Base-by-base conservation (phyloP, 108 stramenopile genomes). In the Cyclotella distinguenda region DNA sequence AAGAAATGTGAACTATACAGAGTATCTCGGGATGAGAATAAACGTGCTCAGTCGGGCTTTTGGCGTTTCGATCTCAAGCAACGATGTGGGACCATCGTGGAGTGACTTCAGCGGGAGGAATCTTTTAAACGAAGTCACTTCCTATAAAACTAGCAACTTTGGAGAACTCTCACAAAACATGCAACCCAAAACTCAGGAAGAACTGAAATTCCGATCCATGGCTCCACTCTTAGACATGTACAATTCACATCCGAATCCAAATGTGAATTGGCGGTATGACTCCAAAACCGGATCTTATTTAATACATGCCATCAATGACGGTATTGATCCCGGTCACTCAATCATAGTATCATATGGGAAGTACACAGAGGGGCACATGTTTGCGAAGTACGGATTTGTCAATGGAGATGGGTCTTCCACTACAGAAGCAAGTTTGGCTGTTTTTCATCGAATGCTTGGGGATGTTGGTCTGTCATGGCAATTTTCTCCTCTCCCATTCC, bases 311-410 rank as follows among this genome's bases (percentile, higher is more conserved):
- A 52, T 57, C 18, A 60, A 54, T 64, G 21, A 45, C 51, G 47
- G 68, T 26, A 58, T 84, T 32, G 57, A 82, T 76, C 42, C 69
- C 16, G 47, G 49, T 31, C 59, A 77, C 32, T 31, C 57, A 43
- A 56, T 93, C 6, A 76, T 86, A 33, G 86, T 88, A 9, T 81
- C 79, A 21, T 93, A 93, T 55, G 88, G 87, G 8, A 74, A 75
- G 16, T 81, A 84, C 32, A 74, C 85, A 1, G 89, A 93, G 47
- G 70, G 84, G 3, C 83, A 89, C 64, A 45, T 93, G 34, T 85
- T 86, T 56, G 86, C 82, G 26, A 83, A 85, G 43, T 93, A 83
- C 48, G 91, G 91, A 16, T 93, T 85, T 77, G 83, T 86, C 45
- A 90, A 90, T 73, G 88, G 86, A 19, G 91, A 93, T 76, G 88